Evolutionary conservation across 2,329 filamentous ascomycete species (phyloP), one percentile per base, ranked within the genome.

Genomic region (Hirsutella thompsonii): DNA sequence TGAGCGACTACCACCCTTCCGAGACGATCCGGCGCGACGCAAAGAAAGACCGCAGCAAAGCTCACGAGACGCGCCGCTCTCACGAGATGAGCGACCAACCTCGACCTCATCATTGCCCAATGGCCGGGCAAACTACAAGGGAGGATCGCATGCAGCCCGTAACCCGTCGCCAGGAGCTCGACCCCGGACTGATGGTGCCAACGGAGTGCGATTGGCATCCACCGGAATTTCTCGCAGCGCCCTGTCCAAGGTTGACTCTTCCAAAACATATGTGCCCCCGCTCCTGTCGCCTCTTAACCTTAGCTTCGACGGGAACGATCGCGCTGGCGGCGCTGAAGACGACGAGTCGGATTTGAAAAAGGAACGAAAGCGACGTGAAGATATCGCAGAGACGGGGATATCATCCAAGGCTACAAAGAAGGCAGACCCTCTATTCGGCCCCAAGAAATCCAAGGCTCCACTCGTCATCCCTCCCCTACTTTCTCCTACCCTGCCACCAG

Each of bases 401-500:
- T 47, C 51, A 13, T 49, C 52, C 14, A 65, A 58, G 45, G 38
- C 49, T 10, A 26, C 9, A 9, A 60, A 56, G 41, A 58, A 49
- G 47, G 46, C 44, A 10, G 54, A 55, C 28, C 44, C 54, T 10
- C 46, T 47, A 9, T 46, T 53, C 0, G 49, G 50, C 3, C 8
- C 49, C 18, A 70, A 62, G 49, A 69, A 61, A 45, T 55, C 61
- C 18, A 64, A 53, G 38, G 52, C 59, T 1, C 53, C 61, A 0
- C 28, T 55, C 8, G 58, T 58, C 37, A 54, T 76, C 20, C 74
- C 72, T 1, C 58, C 66, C 0, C 57, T 77, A 6, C 58, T 78
- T 10, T 78, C 74, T 0, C 74, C 74, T 0, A 77, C 72, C 0
- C 53, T 78, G 6, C 74, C 74, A 1, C 59, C 69, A 0, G 53